Evolutionary conservation across 2,329 filamentous ascomycete genomes (phyloP).

Genomic region (Cryoendolithus antarcticus): DNA sequence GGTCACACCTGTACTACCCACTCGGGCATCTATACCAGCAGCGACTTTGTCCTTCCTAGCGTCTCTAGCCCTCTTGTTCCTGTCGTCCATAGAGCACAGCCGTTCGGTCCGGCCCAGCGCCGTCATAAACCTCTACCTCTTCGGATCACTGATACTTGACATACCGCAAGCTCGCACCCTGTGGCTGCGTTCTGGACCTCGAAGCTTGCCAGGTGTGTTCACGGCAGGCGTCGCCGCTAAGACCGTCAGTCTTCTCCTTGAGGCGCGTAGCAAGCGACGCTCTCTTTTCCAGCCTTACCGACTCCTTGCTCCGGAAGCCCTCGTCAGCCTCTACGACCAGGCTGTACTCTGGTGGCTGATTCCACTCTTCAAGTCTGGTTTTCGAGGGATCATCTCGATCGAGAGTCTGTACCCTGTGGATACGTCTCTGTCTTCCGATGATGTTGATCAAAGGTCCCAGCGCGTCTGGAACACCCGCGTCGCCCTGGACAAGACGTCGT

Average conservation of each 20-base stretch:
- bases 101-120: slow-evolving; percentile 10
- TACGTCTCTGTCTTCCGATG: slow-evolving; percentile 6
- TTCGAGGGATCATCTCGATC: slow-evolving; percentile 10
- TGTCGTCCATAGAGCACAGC: slow-evolving; percentile 10
- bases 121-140: slow-evolving; percentile 10
- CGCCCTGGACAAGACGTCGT: not conserved
- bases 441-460: slow-evolving; percentile 1
- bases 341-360: slow-evolving; percentile 27
- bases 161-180: slow-evolving; percentile 12
- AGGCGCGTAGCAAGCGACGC: slow-evolving; percentile 11
- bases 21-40: slow-evolving; percentile 9
- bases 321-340: slow-evolving; percentile 15
- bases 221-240: slow-evolving; percentile 9
- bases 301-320: slow-evolving; percentile 10
- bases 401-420: slow-evolving; percentile 14
- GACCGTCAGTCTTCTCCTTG: slow-evolving; percentile 10
- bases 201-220: slow-evolving; percentile 7
- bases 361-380: slow-evolving; percentile 18
- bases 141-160: slow-evolving; percentile 11
- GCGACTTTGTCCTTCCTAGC: slow-evolving; percentile 9
- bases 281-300: slow-evolving; percentile 9
- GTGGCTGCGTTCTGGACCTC: slow-evolving; percentile 9
- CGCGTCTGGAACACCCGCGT: not conserved
- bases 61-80: slow-evolving; percentile 9
- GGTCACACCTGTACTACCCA: slow-evolving; percentile 6